A percentile compares a stretch with the other conserved stretches of the same genome.
These are phyloP conservation scores for Chaetoscypha palmicola DNA, from an alignment of 2,329 filamentous ascomycete species.

Conservation along the genomic window DNA sequence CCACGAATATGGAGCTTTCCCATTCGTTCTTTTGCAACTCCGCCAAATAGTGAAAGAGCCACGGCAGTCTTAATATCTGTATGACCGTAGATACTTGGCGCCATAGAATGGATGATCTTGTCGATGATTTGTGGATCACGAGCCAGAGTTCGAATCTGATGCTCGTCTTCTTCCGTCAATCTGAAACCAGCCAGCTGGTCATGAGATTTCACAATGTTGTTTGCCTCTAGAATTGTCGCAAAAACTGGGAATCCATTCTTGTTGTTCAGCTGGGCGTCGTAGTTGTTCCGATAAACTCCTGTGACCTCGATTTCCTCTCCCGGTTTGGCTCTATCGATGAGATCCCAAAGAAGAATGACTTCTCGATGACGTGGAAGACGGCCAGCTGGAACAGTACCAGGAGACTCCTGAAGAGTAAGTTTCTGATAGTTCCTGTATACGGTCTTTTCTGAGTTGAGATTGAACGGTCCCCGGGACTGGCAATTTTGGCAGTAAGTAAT, in stretches of 20 bases:
- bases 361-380: slow-evolving; percentile 89
- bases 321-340: slow-evolving; percentile 94
- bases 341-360: slow-evolving; percentile 91
- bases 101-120: slow-evolving; percentile 86
- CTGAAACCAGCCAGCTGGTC: slow-evolving; percentile 96
- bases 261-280: slow-evolving; percentile 95
- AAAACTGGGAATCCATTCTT: slow-evolving; percentile 98
- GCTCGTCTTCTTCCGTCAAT: slow-evolving; percentile 90
- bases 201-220: slow-evolving; percentile 93
- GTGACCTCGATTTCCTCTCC: slow-evolving; percentile 97
- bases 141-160: slow-evolving; percentile 78
- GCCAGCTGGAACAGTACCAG: slow-evolving; percentile 91
- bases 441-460: slow-evolving; percentile 92
- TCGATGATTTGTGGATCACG: slow-evolving; percentile 88
- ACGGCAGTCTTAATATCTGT: slow-evolving; percentile 96
- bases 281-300: slow-evolving; percentile 96
- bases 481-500: slow-evolving; percentile 95
- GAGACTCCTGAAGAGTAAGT: slow-evolving; percentile 91
- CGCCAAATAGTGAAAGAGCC: slow-evolving; percentile 87
- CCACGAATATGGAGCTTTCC: slow-evolving; percentile 88
- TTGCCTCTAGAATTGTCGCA: slow-evolving; percentile 93
- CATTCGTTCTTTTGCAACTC: slow-evolving; percentile 84
- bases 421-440: slow-evolving; percentile 99
- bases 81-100: slow-evolving; percentile 95
- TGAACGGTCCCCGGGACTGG: slow-evolving; percentile 91